These are phyloP conservation scores for Plectosphaerella plurivora DNA, from an alignment of 2,329 filamentous ascomycete genomes.

Conservation along the genomic window DNA sequence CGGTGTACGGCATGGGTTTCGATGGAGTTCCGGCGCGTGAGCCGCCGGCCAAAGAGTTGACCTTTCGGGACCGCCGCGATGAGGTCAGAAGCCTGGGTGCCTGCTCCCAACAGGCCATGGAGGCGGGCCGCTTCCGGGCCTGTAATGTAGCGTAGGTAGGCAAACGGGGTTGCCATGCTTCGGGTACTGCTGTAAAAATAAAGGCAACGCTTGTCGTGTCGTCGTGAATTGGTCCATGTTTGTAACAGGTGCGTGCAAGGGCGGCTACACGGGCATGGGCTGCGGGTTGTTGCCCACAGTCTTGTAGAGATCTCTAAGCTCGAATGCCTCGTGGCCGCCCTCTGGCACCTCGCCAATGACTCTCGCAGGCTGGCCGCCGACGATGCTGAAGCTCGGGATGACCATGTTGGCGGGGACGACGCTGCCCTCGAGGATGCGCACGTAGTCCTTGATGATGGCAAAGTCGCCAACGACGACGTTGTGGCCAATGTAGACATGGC, in stretches of 20 bases:
- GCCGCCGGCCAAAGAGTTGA: neutral
- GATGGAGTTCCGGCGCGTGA: conserved; percentile 1
- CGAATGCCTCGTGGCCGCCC: conserved; percentile 61
- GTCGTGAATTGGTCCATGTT: neutral
- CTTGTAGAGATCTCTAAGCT: conserved; percentile 61
- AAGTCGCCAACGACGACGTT: conserved; percentile 78
- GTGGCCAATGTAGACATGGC: conserved; percentile 79
- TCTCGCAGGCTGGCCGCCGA: conserved; percentile 76
- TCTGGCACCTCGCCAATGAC: conserved; percentile 79
- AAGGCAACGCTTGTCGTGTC: neutral
- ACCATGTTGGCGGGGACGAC: conserved; percentile 87
- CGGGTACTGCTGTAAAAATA: neutral
- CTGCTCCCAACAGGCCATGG: neutral
- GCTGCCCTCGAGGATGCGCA: conserved; percentile 78
- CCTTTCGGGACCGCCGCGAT: neutral
- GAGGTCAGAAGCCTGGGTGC: neutral
- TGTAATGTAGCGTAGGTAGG: neutral
- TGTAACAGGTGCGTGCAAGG: neutral
- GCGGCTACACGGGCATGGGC: conserved; percentile 8
- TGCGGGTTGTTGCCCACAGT: conserved; percentile 55
- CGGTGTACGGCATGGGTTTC: conserved; percentile 35
- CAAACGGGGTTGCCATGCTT: neutral
- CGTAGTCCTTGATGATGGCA: conserved; percentile 89
- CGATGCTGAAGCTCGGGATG: conserved; percentile 85
- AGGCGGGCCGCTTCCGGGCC: neutral